phyloP scores from a whole-genome alignment of 2,329 filamentous ascomycete genomes.

The Paecilomyces sp. region DNA sequence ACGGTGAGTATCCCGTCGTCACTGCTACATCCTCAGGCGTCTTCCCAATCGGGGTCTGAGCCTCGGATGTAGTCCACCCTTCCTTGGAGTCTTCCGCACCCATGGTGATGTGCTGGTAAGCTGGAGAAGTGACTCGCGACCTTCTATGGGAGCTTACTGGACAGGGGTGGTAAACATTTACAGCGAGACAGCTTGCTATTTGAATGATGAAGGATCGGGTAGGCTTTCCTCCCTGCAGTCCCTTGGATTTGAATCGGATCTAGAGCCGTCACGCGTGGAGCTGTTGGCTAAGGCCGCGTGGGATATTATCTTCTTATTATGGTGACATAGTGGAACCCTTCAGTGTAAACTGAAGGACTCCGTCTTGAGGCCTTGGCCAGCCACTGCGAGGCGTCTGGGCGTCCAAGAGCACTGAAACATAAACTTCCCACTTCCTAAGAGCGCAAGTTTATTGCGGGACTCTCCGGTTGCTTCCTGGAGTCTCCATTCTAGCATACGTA shows the following conservation, averaged over 20 bases:
- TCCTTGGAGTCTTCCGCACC: constrained; percentile 1
- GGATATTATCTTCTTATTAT: neutral
- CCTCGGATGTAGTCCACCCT: neutral
- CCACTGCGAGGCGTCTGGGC: neutral
- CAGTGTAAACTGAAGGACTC: neutral
- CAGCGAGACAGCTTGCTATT: neutral
- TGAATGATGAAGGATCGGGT: neutral
- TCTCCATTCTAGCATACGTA: neutral
- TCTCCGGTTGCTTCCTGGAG: neutral
- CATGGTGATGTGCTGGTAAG: neutral
- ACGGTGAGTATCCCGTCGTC: constrained; percentile 9
- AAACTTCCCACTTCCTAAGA: neutral
- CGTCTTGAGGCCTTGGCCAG: neutral
- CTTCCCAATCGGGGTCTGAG: neutral
- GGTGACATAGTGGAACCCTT: neutral
- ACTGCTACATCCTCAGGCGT: neutral
- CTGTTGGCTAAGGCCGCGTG: neutral
- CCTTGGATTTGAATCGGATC: neutral
- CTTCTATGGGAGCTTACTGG: neutral
- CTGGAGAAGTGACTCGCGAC: neutral
- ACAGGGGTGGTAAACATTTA: neutral
- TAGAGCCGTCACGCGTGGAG: neutral
- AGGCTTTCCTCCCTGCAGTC: neutral
- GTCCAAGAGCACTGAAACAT: neutral
- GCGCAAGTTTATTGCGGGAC: neutral